Base-by-base conservation (phyloP, 1,139 yeast genomes). In the Nakaseomyces nivariensis region DNA sequence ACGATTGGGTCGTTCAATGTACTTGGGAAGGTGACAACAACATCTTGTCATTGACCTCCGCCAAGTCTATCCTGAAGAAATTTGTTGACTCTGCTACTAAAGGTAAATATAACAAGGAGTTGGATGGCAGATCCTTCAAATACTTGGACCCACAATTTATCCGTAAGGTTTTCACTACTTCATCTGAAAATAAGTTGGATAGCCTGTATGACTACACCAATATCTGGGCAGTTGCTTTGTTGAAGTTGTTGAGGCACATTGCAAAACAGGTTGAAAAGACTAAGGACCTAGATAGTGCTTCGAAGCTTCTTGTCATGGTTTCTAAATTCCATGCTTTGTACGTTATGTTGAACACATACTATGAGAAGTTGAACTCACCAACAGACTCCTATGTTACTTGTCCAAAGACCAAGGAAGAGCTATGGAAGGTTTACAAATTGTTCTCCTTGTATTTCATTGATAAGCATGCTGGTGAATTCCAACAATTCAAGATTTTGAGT, bases 1-100 rank as follows among this genome's bases (percentile, higher is more conserved):
- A 79, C 55, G 97, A 89, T 67, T 90, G 96, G 89, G 95, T 86
- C 34, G 97, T 89, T 46, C 96, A 89, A 72, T 87, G 95, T 70
- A 89, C 96, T 27, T 89, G 97, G 97, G 97, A 89, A 72, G 97
- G 97, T 69, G 97, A 89, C 68, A 89, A 89, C 73, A 88, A 83
- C 63, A 83, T 89, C 48, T 74, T 89, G 59, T 87, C 89, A 8
- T 79, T 87, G 68, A 82, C 89, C 54, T 81, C 89, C 55, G 97
- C 96, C 57, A 79, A 85, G 69, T 81, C 85, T 50, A 77, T 84
- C 46, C 70, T 82, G 56, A 85, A 83, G 69, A 74, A 75, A 58
- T 74, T 78, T 49, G 65, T 66, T 51, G 68, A 67, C 42, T 51
- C 64, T 10, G 68, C 68, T 24, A 52, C 68, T 34, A 63, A 65